Conservation (phyloP, 192 early-diverging fungal species). For the Helicostylum pulchrum region DNA sequence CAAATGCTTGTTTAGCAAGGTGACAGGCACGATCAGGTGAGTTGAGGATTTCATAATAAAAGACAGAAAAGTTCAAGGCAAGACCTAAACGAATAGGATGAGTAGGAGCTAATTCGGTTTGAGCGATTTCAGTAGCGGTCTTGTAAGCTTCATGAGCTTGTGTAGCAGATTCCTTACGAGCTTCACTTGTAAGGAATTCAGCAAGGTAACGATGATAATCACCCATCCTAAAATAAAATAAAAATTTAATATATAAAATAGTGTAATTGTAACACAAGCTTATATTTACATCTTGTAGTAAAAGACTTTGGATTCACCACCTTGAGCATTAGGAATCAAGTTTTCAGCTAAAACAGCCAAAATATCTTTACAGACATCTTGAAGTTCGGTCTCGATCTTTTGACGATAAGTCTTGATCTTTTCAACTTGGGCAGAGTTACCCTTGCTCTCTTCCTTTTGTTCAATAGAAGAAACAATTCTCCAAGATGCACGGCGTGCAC, state of each 20-base stretch:
- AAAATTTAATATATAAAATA: background rate
- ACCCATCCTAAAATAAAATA: constrained; percentile 79
- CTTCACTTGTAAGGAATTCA: constrained; percentile 89
- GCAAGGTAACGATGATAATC: constrained; percentile 99
- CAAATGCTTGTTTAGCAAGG: constrained; percentile 95
- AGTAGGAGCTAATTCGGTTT: constrained; percentile 91
- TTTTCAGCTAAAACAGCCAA: constrained; percentile 85
- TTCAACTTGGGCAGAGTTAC: constrained; percentile 84
- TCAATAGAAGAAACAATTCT: constrained; percentile 99
- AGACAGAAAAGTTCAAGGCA: constrained; percentile 98
- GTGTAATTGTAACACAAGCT: constrained; percentile 8
- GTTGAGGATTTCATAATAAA: constrained; percentile 99
- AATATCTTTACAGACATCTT: constrained; percentile 95
- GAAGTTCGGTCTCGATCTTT: constrained; percentile 94
- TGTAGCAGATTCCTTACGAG: constrained; percentile 78
- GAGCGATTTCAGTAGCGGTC: constrained; percentile 91
- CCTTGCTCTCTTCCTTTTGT: constrained; percentile 97
- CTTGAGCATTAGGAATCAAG: constrained; percentile 86
- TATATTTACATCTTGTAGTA: constrained; percentile 95
- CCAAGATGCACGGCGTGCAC: constrained; percentile 98
- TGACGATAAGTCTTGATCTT: constrained; percentile 93
- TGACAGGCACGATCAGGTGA: constrained; percentile 96
- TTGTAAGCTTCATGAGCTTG: constrained; percentile 93
- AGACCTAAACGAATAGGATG: constrained; percentile 98
- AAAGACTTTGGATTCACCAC: constrained; percentile 99